Evolutionary conservation across 1,139 yeast species (phyloP).

Genomic region (Pneumocystis canis): DNA sequence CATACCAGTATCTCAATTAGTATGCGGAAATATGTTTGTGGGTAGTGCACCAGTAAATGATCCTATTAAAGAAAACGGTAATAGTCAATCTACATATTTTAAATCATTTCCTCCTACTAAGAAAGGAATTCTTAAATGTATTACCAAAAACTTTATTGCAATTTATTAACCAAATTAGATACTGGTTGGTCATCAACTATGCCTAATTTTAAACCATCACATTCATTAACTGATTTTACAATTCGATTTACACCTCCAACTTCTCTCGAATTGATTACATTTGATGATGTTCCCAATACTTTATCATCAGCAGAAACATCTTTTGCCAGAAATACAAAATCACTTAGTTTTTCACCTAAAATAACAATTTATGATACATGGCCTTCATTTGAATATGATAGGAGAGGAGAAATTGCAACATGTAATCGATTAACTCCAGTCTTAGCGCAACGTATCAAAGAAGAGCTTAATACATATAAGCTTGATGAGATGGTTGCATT

Average conservation of each 20-base stretch:
- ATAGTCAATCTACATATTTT: background rate
- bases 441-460: constrained; percentile 75
- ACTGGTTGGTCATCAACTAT: constrained; percentile 3
- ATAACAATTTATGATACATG: constrained; percentile 80
- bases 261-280: constrained; percentile 2
- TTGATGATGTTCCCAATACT: background rate
- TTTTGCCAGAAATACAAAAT: background rate
- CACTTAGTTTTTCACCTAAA: constrained; percentile 60
- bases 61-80: background rate
- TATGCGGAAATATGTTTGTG: background rate
- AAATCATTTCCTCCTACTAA: background rate
- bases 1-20: background rate
- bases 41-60: background rate
- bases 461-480: constrained; percentile 67
- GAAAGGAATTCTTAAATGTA: background rate
- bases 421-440: constrained; percentile 84
- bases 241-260: constrained; percentile 1
- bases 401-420: constrained; percentile 86
- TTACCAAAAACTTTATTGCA: background rate
- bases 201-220: constrained; percentile 3
- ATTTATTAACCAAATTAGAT: background rate
- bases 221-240: background rate
- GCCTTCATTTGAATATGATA: constrained; percentile 71
- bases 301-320: background rate
- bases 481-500: constrained; percentile 60